Evolutionary conservation across 1,284 basidiomycete species (phyloP).

Genomic region (Leucoagaricus sp.): DNA sequence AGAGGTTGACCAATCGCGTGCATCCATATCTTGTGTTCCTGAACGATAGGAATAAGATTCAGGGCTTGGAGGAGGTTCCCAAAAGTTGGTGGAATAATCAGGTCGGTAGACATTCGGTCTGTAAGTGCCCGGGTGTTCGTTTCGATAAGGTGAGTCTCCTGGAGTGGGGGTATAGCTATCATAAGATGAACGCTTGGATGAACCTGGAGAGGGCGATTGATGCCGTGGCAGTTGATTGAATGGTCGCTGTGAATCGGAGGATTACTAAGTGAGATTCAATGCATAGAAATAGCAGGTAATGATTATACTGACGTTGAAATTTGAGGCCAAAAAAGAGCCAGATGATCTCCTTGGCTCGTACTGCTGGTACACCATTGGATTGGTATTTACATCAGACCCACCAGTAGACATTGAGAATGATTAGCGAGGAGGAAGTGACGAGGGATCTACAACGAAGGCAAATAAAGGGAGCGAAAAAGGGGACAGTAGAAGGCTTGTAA

Average conservation of each 20-base stretch:
- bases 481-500: slow-evolving; percentile 11
- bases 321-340: slow-evolving; percentile 24
- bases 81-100: slow-evolving; percentile 38
- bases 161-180: slow-evolving; percentile 52
- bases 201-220: slow-evolving; percentile 46
- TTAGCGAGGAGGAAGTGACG: neutral
- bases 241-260: slow-evolving; percentile 28
- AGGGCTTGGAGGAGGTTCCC: slow-evolving; percentile 52
- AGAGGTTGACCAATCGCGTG: slow-evolving; percentile 40
- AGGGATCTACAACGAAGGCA: slow-evolving; percentile 5
- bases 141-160: slow-evolving; percentile 38
- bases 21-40: slow-evolving; percentile 30
- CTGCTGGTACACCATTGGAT: slow-evolving; percentile 29
- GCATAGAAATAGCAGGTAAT: neutral
- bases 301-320: slow-evolving; percentile 39
- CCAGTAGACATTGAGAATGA: slow-evolving; percentile 38
- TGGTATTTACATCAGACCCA: slow-evolving; percentile 36
- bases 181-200: slow-evolving; percentile 43
- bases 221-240: slow-evolving; percentile 34
- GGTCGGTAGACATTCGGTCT: slow-evolving; percentile 32
- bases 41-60: slow-evolving; percentile 43
- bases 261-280: neutral
- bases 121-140: slow-evolving; percentile 30
- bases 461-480: slow-evolving; percentile 14
- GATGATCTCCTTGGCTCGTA: slow-evolving; percentile 34